These are phyloP conservation scores for Rehmannia glutinosa DNA, from an alignment of 257 asterid genomes.

Conservation along the genomic window DNA sequence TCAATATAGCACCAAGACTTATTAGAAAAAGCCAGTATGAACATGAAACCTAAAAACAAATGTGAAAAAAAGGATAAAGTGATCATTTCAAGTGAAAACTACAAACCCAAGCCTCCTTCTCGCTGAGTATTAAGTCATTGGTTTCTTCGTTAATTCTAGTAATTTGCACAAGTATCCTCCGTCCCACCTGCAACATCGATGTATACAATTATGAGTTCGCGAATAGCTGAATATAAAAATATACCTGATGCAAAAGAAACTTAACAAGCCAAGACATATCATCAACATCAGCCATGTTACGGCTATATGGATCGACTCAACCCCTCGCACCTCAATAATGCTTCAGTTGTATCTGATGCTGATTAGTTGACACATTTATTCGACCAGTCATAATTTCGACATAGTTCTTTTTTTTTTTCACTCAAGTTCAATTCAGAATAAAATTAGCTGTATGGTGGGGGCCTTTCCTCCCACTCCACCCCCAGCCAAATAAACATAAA, in stretches of 20 bases:
- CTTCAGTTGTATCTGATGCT: no score
- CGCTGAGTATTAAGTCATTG: slow-evolving; percentile 90
- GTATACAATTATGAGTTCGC: not conserved
- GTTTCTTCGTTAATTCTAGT: slow-evolving; percentile 86
- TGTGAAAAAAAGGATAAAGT: not conserved
- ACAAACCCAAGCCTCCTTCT: slow-evolving; percentile 92
- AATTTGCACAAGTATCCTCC: slow-evolving; percentile 64
- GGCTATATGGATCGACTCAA: no score
- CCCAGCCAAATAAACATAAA: no score
- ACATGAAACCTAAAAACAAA: not conserved
- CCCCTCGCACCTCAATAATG: no score
- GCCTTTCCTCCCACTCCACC: no score
- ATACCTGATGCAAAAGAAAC: no score
- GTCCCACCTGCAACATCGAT: slow-evolving; percentile 65
- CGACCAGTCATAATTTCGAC: no score
- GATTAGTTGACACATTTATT: no score
- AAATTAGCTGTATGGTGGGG: no score
- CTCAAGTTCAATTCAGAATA: no score
- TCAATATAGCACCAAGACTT: not conserved
- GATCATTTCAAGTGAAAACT: slow-evolving; percentile 19
- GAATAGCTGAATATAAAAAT: no score
- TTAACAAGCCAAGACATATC: not conserved
- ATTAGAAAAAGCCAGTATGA: not conserved
- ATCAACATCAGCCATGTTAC: not conserved
- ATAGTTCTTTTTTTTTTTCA: no score